These are phyloP conservation scores for Trichoderma erinaceum DNA, from an alignment of 495 filamentous ascomycete species.

Conservation along the genomic window DNA sequence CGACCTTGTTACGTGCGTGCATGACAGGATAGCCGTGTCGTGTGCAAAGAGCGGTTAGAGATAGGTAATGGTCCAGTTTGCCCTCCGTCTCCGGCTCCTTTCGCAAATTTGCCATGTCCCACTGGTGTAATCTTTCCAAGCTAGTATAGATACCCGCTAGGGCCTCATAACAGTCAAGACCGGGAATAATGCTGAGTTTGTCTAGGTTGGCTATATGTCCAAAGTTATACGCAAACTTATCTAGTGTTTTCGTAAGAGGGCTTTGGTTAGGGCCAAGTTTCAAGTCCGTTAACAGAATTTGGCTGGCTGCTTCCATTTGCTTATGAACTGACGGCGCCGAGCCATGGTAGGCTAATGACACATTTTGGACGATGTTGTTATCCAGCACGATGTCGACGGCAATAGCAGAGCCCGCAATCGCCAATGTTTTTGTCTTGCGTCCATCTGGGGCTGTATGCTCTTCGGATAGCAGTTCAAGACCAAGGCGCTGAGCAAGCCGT, in stretches of 20 bases:
- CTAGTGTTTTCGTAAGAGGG: slow-evolving; percentile 54
- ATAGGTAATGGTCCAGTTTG: slow-evolving; percentile 47
- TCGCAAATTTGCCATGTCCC: slow-evolving; percentile 58
- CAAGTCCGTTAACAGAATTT: slow-evolving; percentile 52
- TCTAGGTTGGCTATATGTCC: slow-evolving; percentile 73
- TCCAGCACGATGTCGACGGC: slow-evolving; percentile 49
- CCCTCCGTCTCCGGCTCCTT: slow-evolving; percentile 39
- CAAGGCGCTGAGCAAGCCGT: slow-evolving; percentile 62
- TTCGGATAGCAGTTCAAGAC: slow-evolving; percentile 68
- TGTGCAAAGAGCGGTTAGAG: slow-evolving; percentile 52
- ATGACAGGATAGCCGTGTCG: slow-evolving; percentile 72
- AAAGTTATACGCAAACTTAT: slow-evolving; percentile 72
- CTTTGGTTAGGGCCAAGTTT: slow-evolving; percentile 38
- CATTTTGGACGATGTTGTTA: slow-evolving; percentile 45
- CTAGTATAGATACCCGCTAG: slow-evolving; percentile 72
- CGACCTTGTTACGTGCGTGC: slow-evolving; percentile 65
- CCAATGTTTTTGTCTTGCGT: slow-evolving; percentile 48
- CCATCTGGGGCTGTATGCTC: slow-evolving; percentile 38
- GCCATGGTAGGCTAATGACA: slow-evolving; percentile 40
- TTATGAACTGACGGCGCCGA: slow-evolving; percentile 42
- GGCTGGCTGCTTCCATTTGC: slow-evolving; percentile 42
- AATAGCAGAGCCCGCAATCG: slow-evolving; percentile 63
- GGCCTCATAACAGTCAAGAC: slow-evolving; percentile 83
- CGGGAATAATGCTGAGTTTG: slow-evolving; percentile 62
- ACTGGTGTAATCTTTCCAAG: slow-evolving; percentile 55